Percentiles rank a stretch among this genome's conserved stretches.
These are phyloP conservation scores for Adansonia digitata DNA, from an alignment of 345 rosid genomes.

Conservation along the genomic window DNA sequence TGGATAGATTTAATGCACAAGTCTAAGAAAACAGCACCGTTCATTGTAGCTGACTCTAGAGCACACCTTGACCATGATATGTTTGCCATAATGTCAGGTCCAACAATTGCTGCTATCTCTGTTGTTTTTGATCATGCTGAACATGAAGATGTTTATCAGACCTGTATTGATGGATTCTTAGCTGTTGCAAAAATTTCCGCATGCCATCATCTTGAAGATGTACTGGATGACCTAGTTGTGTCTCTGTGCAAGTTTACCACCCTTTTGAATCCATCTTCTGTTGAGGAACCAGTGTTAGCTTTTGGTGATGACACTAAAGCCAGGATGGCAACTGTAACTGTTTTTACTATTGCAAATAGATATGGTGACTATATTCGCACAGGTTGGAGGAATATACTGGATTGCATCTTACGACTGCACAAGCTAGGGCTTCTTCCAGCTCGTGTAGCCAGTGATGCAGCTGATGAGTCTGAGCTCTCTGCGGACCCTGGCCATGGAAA, in stretches of 20 bases:
- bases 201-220: constrained; percentile 98
- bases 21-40: constrained; percentile 87
- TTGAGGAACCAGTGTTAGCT: constrained; percentile 91
- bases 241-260: constrained; percentile 96
- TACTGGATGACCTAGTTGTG: constrained; percentile 90
- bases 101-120: constrained; percentile 96
- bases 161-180: constrained; percentile 94
- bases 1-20: constrained; percentile 99
- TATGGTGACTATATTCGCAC: constrained; percentile 92
- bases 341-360: constrained; percentile 93
- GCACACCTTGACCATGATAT: constrained; percentile 95
- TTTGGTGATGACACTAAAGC: constrained; percentile 96
- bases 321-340: constrained; percentile 92
- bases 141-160: constrained; percentile 89
- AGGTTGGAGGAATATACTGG: constrained; percentile 98
- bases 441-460: constrained; percentile 94
- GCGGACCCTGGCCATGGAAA: constrained; percentile 82
- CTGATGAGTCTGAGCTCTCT: constrained; percentile 88
- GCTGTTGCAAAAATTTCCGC: constrained; percentile 97
- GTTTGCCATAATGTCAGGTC: constrained; percentile 99
- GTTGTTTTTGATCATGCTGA: constrained; percentile 99
- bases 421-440: constrained; percentile 98
- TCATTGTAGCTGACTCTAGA: constrained; percentile 66
- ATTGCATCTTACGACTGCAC: constrained; percentile 91
- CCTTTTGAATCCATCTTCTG: constrained; percentile 75